Evolutionary conservation across 345 rosid species (phyloP), one percentile per base, ranked within the genome.

Genomic region (Conringia planisiliqua): DNA sequence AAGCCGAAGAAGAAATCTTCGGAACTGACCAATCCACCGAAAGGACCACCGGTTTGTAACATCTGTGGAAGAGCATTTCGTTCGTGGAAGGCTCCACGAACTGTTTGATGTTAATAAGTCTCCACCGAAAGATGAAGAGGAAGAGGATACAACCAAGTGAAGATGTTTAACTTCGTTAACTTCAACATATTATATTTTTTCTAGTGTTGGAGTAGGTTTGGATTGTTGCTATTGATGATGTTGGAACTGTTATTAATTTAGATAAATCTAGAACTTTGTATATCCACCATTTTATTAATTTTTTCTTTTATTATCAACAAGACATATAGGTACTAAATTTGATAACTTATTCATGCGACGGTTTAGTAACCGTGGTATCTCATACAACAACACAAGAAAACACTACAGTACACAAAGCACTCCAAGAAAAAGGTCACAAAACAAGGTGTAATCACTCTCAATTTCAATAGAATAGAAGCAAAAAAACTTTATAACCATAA

Each of bases 61-160:
- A 17, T 75, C 0, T 85, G 88, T 18, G 39, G 47, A 0, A 74
- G 29, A 62, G 30, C 4, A 3, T 85, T 81, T 17, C 11, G 22
- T 29, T 68, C 77, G 0, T 83, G 81, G 83, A 79, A 81, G 50
- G 86, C 74, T 0, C n/a, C n/a, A n/a, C 44, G 0, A 44, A 66
- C n/a, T n/a, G 32, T 46, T 81, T 14, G 82, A 78, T 59, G 71
- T 81, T 0, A 78, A 82, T 5, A 67, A 26, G 26, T 13, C 73
- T 4, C 80, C 82, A 4, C 72, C 78, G 1, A 46, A 65, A 54
- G 57, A 78, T 1, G 67, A 40, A 0, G 62, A 65, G 0, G 62
- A 59, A 9, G 57, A 47, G 8, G 64, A 56, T 0, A 46, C 42
- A 10, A 17, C 18, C 4, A 14, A 59, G 13, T 22, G 39, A 47